Evolutionary conservation across 495 filamentous ascomycete species (phyloP).

Genomic region (Parachaetomium inaequale): DNA sequence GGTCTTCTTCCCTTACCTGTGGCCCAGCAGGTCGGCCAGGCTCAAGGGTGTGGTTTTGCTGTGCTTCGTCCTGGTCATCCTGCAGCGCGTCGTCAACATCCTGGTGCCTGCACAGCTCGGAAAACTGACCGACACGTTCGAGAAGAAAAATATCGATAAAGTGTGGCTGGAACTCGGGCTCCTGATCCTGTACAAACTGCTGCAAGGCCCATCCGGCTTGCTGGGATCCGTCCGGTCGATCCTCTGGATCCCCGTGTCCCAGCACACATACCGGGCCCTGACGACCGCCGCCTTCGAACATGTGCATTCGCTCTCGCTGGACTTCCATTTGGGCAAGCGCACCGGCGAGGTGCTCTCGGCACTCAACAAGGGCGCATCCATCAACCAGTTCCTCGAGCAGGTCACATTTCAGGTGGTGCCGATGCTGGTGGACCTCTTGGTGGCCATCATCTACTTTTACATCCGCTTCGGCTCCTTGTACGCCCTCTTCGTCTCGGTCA

Average conservation of each 20-base stretch:
- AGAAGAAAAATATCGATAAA: slow-evolving; percentile 24
- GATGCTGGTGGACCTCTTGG: slow-evolving; percentile 84
- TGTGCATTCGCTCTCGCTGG: slow-evolving; percentile 88
- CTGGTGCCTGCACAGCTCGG: slow-evolving; percentile 75
- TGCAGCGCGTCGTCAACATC: slow-evolving; percentile 77
- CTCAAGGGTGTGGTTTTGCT: slow-evolving; percentile 73
- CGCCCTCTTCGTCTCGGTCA: slow-evolving; percentile 82
- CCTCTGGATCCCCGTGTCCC: slow-evolving; percentile 92
- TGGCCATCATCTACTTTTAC: slow-evolving; percentile 85
- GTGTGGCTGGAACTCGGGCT: slow-evolving; percentile 58
- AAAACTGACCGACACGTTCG: slow-evolving; percentile 64
- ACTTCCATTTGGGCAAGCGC: slow-evolving; percentile 95
- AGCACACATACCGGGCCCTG: slow-evolving; percentile 93
- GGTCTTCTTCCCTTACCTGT: slow-evolving; percentile 90
- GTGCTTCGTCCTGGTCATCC: slow-evolving; percentile 71
- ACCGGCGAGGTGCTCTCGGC: slow-evolving; percentile 95
- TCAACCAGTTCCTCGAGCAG: slow-evolving; percentile 95
- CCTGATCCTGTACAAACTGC: slow-evolving; percentile 75
- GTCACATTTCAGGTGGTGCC: slow-evolving; percentile 93
- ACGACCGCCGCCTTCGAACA: slow-evolving; percentile 96
- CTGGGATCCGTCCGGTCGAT: slow-evolving; percentile 76
- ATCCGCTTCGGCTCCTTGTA: slow-evolving; percentile 80
- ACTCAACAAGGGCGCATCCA: slow-evolving; percentile 89
- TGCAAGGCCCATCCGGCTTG: slow-evolving; percentile 84
- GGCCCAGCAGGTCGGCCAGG: slow-evolving; percentile 71